These are phyloP conservation scores for Fusarium falciforme DNA, from an alignment of 2,329 filamentous ascomycete species.

Conservation along the genomic window DNA sequence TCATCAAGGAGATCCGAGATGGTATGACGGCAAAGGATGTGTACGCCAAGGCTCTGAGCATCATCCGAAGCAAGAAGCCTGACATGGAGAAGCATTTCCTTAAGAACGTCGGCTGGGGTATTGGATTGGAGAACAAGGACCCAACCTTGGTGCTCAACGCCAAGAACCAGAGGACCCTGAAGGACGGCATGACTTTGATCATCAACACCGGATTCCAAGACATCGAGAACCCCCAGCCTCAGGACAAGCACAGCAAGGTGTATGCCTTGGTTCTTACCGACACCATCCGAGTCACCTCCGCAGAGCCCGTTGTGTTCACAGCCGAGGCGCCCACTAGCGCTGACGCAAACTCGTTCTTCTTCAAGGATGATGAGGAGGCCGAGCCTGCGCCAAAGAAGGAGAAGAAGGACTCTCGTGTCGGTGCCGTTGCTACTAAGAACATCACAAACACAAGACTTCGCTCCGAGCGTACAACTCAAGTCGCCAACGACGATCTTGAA, in stretches of 20 bases:
- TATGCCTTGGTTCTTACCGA: conserved; percentile 94
- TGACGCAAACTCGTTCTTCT: conserved; percentile 97
- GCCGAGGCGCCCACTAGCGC: conserved; percentile 91
- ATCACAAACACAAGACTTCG: conserved; percentile 94
- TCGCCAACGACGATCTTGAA: conserved; percentile 86
- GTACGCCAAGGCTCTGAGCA: conserved; percentile 84
- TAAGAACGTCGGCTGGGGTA: conserved; percentile 90
- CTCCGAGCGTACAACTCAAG: conserved; percentile 87
- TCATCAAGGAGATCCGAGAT: conserved; percentile 90
- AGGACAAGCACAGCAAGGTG: conserved; percentile 88
- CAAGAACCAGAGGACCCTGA: conserved; percentile 85
- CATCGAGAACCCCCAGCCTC: conserved; percentile 85
- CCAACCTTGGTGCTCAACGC: conserved; percentile 83
- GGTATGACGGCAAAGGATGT: conserved; percentile 89
- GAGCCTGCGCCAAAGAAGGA: conserved; percentile 90
- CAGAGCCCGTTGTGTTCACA: conserved; percentile 90
- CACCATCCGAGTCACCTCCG: conserved; percentile 85
- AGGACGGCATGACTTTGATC: conserved; percentile 96
- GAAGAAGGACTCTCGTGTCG: conserved; percentile 84
- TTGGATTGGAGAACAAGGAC: conserved; percentile 93
- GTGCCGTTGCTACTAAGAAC: conserved; percentile 91
- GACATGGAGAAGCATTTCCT: conserved; percentile 95
- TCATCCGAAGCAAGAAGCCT: conserved; percentile 90
- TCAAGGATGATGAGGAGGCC: conserved; percentile 94
- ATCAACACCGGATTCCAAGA: conserved; percentile 92